phyloP scores from a whole-genome alignment of 2,329 filamentous ascomycete species.

The Cladophialophora chaetospira region DNA sequence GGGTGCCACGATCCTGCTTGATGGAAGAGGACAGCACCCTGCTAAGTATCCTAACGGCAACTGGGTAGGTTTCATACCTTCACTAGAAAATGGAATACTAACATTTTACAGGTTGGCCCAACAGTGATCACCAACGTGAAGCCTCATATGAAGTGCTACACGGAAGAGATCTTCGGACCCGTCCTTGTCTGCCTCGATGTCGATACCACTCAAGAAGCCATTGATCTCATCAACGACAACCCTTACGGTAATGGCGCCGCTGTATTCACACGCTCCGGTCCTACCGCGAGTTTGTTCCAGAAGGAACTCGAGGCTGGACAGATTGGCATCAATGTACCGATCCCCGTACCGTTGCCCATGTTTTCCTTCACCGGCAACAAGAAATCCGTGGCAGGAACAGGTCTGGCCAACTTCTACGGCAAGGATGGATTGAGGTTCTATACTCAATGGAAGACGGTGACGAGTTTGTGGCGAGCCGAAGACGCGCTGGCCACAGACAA shows the following conservation, averaged over 20 bases:
- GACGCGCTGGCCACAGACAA: conserved; percentile 86
- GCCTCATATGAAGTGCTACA: conserved; percentile 67
- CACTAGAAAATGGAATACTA: background rate
- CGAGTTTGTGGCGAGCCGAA: conserved; percentile 81
- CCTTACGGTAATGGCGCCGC: conserved; percentile 66
- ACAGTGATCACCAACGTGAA: conserved; percentile 68
- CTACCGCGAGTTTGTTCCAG: conserved; percentile 64
- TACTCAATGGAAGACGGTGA: conserved; percentile 97
- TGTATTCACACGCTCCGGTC: conserved; percentile 64
- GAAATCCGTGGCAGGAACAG: conserved; percentile 88
- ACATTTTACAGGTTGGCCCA: conserved; percentile 55
- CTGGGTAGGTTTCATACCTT: conserved; percentile 52
- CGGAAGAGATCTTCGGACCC: conserved; percentile 67
- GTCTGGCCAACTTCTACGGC: conserved; percentile 93
- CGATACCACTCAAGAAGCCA: conserved; percentile 62
- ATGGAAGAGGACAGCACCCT: conserved; percentile 63
- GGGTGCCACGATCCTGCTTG: conserved; percentile 65
- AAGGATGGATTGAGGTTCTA: conserved; percentile 91
- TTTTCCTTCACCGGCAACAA: conserved; percentile 73
- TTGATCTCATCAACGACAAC: conserved; percentile 65
- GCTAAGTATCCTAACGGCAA: conserved; percentile 67
- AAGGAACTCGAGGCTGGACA: conserved; percentile 68
- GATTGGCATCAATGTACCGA: conserved; percentile 68
- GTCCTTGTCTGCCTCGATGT: conserved; percentile 65
- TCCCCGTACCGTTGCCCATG: conserved; percentile 64